Evolutionary conservation across 805 yeast genomes (phyloP), one percentile per base, ranked within the genome.

Genomic region (Ogataea paraovalis): DNA sequence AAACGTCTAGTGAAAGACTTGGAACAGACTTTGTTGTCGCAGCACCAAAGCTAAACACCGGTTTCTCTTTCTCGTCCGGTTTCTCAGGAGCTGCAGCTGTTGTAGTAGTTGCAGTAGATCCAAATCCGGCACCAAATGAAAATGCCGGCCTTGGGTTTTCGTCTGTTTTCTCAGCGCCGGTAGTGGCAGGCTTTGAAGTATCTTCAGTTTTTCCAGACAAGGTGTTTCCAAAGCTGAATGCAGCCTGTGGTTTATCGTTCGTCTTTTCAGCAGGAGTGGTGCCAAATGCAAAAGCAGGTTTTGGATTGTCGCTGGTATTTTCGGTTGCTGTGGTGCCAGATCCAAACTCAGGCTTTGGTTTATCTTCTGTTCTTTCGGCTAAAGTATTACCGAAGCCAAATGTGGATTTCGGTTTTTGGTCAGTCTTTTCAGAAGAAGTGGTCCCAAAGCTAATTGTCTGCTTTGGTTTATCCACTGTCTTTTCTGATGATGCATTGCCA

Each of bases 321-420:
- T 43, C 45, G 16, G 43, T 43, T 19, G 43, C 22, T 16, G 45
- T 19, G 30, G 28, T 33, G 20, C 46, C 46, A 40, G 43, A 46
- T 18, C 44, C 43, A 16, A 36, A 43, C 23, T 50, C 47, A n/a
- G 54, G 48, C 10, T 48, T 42, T 19, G 39, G 7, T 18, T 34
- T 32, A 32, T 9, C 36, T 32, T 32, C 36, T 7, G 14, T 32
- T 14, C 6, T 13, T 7, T 32, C 18, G 10, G 36, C 14, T 32
- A 14, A 6, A 32, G 36, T n/a, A 32, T 6, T 5, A 14, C 36
- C 36, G 12, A 32, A 32, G 16, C 36, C 12, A 14, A 32, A 32
- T 14, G 36, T 6, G 5, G 16, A 5, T 5, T 32, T 32, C 12
- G 36, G 6, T 32, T 12, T n/a, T 6, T 12, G 16, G 16, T 32